phyloP scores from a whole-genome alignment of 306 rosid genomes.

The Medicago arabica region DNA sequence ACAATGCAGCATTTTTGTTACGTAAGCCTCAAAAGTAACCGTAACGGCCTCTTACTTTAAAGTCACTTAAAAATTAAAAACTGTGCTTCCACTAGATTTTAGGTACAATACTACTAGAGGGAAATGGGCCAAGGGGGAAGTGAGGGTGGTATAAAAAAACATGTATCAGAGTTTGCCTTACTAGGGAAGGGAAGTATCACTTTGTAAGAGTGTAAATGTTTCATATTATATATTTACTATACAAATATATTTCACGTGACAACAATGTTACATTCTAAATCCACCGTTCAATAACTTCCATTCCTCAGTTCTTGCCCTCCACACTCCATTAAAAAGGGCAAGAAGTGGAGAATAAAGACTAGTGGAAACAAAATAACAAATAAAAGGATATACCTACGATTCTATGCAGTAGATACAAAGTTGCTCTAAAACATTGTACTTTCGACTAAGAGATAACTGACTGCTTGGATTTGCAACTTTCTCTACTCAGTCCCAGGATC shows the following conservation, averaged over 20 bases:
- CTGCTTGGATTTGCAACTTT: constrained; percentile 23
- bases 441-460: background rate
- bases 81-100: constrained; percentile 33
- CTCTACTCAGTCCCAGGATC: constrained; percentile 40
- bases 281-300: constrained; percentile 13
- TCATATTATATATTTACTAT: constrained; percentile 27
- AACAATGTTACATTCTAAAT: constrained; percentile 14
- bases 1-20: constrained; percentile 25
- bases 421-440: constrained; percentile 19
- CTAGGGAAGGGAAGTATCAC: constrained; percentile 30
- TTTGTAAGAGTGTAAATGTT: constrained; percentile 44
- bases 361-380: background rate
- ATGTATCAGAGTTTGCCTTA: background rate
- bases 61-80: constrained; percentile 26
- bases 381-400: background rate
- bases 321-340: background rate
- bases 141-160: no score
- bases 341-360: background rate
- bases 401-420: constrained; percentile 11
- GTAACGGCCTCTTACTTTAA: constrained; percentile 41
- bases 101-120: constrained; percentile 17
- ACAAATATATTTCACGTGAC: constrained; percentile 8
- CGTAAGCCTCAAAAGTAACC: constrained; percentile 43
- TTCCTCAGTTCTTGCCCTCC: constrained; percentile 27
- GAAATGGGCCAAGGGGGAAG: background rate